Percentiles rank a stretch among this genome's conserved stretches.
These are phyloP conservation scores for Fagopyrum tataricum DNA, from an alignment of 148 eudicot genomes.

Conservation along the genomic window DNA sequence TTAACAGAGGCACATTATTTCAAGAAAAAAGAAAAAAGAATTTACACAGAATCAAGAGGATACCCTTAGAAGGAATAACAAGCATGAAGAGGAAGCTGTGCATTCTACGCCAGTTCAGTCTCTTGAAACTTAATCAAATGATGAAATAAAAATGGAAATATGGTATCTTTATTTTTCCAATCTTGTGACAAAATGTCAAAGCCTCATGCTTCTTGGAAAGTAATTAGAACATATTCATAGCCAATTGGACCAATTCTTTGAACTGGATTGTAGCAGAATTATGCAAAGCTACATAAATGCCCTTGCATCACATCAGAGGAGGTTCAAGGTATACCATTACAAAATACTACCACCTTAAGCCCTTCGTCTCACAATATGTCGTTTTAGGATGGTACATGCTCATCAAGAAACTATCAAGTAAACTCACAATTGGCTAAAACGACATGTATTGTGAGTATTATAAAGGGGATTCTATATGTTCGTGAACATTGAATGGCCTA, in stretches of 20 bases:
- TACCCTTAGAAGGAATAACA: not conserved
- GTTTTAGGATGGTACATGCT: too few species aligned
- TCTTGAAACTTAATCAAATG: not conserved
- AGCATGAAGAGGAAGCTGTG: not conserved
- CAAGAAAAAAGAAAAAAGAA: too few species aligned
- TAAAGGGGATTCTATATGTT: too few species aligned
- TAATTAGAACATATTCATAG: slow-evolving; percentile 11
- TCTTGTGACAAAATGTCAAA: slow-evolving; percentile 8
- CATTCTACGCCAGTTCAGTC: slow-evolving; percentile 8
- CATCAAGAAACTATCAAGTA: too few species aligned
- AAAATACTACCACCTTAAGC: too few species aligned
- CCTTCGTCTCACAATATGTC: too few species aligned
- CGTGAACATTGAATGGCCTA: not conserved
- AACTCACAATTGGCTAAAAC: too few species aligned
- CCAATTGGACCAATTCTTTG: slow-evolving; percentile 1
- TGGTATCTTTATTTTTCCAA: not conserved
- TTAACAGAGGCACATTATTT: not conserved
- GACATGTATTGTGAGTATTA: too few species aligned
- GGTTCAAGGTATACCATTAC: not conserved
- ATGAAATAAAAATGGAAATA: not conserved
- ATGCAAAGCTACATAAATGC: slow-evolving; percentile 6
- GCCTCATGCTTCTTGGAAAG: not conserved
- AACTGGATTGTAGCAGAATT: not conserved
- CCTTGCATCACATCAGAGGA: not conserved
- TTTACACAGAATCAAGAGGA: not conserved